Conservation (phyloP, 1,139 yeast genomes). For the Yamadazyma taylorii region DNA sequence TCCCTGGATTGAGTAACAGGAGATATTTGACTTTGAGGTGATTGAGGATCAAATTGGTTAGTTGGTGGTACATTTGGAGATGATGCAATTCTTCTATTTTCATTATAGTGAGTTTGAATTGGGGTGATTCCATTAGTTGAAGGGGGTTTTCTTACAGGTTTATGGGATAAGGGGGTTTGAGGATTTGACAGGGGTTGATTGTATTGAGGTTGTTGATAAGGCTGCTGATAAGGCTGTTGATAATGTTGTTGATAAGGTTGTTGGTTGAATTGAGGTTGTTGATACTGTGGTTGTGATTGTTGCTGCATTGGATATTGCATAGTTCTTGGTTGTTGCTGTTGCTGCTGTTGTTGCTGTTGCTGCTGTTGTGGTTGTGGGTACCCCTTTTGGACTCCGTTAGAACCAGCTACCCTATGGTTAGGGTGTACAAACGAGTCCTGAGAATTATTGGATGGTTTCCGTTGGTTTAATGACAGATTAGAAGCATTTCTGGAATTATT, state of each 20-base stretch:
- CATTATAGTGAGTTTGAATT: constrained; percentile 18
- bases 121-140: constrained; percentile 17
- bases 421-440: constrained; percentile 8
- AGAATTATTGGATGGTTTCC: constrained; percentile 4
- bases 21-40: constrained; percentile 9
- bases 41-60: constrained; percentile 8
- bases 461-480: constrained; percentile 13
- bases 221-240: constrained; percentile 2
- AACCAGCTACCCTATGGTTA: constrained; percentile 1
- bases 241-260: constrained; percentile 8
- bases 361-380: constrained; percentile 7
- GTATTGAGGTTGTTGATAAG: constrained; percentile 6
- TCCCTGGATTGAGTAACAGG: background rate
- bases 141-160: constrained; percentile 11
- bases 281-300: constrained; percentile 8
- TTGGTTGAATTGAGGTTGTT: constrained; percentile 6
- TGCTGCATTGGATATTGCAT: too few species aligned
- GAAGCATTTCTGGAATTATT: constrained; percentile 12
- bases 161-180: constrained; percentile 3
- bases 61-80: constrained; percentile 22
- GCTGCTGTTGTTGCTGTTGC: constrained; percentile 7
- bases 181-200: constrained; percentile 3
- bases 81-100: constrained; percentile 26
- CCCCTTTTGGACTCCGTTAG: too few species aligned
- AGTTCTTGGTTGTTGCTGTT: constrained; percentile 8